These are phyloP conservation scores for Teratosphaeria pseudoeucalypti DNA, from an alignment of 2,329 filamentous ascomycete species.

Conservation along the genomic window DNA sequence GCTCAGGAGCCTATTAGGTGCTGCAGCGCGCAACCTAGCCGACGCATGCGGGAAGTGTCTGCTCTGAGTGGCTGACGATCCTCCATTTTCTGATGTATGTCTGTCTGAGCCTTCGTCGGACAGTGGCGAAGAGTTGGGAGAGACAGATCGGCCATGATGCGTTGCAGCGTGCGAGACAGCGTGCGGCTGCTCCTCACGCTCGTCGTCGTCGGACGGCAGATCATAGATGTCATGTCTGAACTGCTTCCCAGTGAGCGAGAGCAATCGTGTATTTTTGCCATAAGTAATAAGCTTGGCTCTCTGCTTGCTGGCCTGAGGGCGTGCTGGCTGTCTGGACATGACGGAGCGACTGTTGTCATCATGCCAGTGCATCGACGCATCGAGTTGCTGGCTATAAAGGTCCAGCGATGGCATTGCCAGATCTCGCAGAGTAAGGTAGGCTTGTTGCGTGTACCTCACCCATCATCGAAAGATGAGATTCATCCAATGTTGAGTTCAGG, in stretches of 20 bases:
- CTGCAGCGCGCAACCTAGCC: background rate
- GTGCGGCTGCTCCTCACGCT: background rate
- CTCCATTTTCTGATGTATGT: background rate
- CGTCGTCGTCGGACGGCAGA: constrained; percentile 7
- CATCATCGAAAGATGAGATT: background rate
- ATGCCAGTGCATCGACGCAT: background rate
- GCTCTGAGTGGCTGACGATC: background rate
- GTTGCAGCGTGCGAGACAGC: background rate
- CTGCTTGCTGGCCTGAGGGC: background rate
- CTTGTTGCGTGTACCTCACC: no score
- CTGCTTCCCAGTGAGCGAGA: constrained; percentile 14
- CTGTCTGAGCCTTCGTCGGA: constrained; percentile 13
- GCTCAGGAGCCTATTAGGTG: background rate
- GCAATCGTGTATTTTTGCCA: constrained; percentile 9
- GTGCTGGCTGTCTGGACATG: background rate
- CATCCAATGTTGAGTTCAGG: background rate
- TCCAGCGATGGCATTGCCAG: background rate
- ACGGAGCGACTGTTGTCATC: background rate
- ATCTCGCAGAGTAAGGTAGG: background rate
- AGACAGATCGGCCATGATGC: constrained; percentile 6
- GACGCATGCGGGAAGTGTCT: background rate
- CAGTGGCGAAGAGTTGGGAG: constrained; percentile 18
- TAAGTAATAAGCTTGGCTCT: constrained; percentile 11
- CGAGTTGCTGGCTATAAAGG: background rate
- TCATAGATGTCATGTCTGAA: constrained; percentile 10